Conservation (phyloP, 352 stramenopile genomes). For the Thraustotheca clavata region DNA sequence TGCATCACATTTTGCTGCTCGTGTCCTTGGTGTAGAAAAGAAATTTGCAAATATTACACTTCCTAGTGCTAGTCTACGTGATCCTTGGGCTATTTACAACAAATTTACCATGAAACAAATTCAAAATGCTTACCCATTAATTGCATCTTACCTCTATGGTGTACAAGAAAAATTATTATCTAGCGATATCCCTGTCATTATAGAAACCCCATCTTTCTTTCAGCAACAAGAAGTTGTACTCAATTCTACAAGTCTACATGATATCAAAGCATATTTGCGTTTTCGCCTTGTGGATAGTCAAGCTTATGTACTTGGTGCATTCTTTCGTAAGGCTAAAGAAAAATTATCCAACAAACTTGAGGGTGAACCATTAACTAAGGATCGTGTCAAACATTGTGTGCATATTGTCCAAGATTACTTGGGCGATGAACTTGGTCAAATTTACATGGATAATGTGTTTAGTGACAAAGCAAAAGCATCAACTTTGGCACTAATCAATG, state of each 20-base stretch:
- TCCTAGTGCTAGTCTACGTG: slow-evolving; percentile 67
- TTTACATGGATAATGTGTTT: slow-evolving; percentile 88
- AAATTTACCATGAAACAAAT: slow-evolving; percentile 70
- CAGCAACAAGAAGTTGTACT: background rate
- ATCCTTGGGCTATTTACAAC: slow-evolving; percentile 82
- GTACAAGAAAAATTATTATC: slow-evolving; percentile 33
- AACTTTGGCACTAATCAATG: slow-evolving; percentile 69
- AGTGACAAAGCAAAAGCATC: slow-evolving; percentile 59
- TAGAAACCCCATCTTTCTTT: slow-evolving; percentile 32
- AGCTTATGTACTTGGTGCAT: slow-evolving; percentile 34
- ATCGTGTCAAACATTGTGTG: slow-evolving; percentile 46
- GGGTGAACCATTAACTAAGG: slow-evolving; percentile 26
- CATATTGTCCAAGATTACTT: slow-evolving; percentile 69
- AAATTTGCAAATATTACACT: slow-evolving; percentile 74
- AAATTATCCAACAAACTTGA: slow-evolving; percentile 38
- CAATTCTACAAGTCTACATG: slow-evolving; percentile 21
- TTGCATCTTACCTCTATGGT: slow-evolving; percentile 42
- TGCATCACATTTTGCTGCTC: slow-evolving; percentile 26
- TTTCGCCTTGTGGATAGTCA: slow-evolving; percentile 53
- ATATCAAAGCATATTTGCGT: slow-evolving; percentile 50
- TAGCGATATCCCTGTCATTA: slow-evolving; percentile 30
- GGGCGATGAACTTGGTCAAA: slow-evolving; percentile 80
- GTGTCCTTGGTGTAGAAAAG: slow-evolving; percentile 61
- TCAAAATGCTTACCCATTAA: slow-evolving; percentile 34
- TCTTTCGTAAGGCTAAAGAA: slow-evolving; percentile 40